Evolutionary conservation across 2,329 filamentous ascomycete species (phyloP), one percentile per base, ranked within the genome.

Genomic region (Boeremia exigua): DNA sequence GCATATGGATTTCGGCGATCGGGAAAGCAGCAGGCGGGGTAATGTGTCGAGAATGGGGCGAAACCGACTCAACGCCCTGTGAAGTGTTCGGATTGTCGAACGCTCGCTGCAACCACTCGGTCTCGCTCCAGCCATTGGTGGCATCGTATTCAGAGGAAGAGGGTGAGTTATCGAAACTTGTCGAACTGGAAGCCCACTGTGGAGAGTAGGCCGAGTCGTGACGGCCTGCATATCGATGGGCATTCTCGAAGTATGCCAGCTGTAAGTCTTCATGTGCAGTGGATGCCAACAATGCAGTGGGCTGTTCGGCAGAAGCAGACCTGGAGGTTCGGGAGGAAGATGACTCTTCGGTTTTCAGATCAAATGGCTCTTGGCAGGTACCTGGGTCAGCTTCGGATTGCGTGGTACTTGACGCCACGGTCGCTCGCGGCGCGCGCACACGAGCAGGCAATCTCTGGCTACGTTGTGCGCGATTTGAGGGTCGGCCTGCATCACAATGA

Each of bases 391-490:
- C 25, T n/a, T 14, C 2, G 4, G 7, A 15, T 14, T 42, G 29
- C 6, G n/a, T n/a, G 8, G 47, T 36, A 34, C 14, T 14, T 14
- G 47, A 15, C 10, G 30, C 15, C 11, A 25, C 15, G n/a, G 32
- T 36, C 25, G n/a, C 17, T 11, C 14, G n/a, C 8, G 17, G 10
- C 32, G n/a, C 27, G 34, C 40, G 48, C 27, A 28, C 40, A 19
- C 40, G 27, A 17, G 23, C 33, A 39, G 34, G 6, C 4, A 12
- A 15, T 33, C 25, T 45, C n/a, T 45, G 27, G 5, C 33, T 45
- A 1, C 48, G 40, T 15, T 45, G 48, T 27, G 48, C 48, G 14
- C 48, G 48, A 6, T 45, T 39, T 4, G 48, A 52, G 27, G 39
- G 5, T 14, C 48, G 48, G 9, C 48, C 40, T 14, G 27, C 8